Evolutionary conservation across 2,329 filamentous ascomycete genomes (phyloP).

Genomic region (Ceratocystis colombiana): DNA sequence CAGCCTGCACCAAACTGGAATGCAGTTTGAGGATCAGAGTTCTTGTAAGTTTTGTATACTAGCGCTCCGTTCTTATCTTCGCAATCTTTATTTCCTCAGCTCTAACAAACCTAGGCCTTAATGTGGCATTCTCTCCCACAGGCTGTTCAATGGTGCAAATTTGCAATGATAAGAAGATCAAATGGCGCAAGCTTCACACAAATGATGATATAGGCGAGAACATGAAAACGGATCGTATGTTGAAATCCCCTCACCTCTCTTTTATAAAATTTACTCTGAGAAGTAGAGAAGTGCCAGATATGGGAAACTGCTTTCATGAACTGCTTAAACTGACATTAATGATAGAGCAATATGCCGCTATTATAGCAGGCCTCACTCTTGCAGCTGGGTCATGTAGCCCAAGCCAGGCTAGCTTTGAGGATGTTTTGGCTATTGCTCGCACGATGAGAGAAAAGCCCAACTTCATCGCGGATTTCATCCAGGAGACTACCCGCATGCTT

Average conservation of each 20-base stretch:
- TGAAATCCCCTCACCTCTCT: neutral
- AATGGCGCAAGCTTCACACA: slow-evolving; percentile 49
- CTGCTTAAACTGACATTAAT: neutral
- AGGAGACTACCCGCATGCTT: slow-evolving; percentile 57
- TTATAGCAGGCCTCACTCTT: slow-evolving; percentile 52
- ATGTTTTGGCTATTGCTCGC: slow-evolving; percentile 60
- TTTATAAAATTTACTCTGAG: too few relatives aligned
- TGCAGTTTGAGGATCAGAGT: slow-evolving; percentile 53
- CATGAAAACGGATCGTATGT: slow-evolving; percentile 23
- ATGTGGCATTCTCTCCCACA: slow-evolving; percentile 52
- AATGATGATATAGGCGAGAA: slow-evolving; percentile 38
- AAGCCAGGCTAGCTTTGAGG: slow-evolving; percentile 50
- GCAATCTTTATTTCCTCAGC: neutral
- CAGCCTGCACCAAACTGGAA: slow-evolving; percentile 66
- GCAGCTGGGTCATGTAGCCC: slow-evolving; percentile 40
- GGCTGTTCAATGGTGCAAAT: slow-evolving; percentile 49
- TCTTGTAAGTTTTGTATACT: slow-evolving; percentile 43
- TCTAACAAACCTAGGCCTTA: slow-evolving; percentile 38
- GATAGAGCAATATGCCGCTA: slow-evolving; percentile 45
- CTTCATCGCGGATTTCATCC: slow-evolving; percentile 53
- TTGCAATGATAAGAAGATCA: slow-evolving; percentile 48
- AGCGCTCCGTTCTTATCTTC: neutral
- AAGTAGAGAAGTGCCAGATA: too few relatives aligned
- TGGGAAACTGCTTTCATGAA: neutral
- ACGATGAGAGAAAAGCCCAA: slow-evolving; percentile 37